These are phyloP conservation scores for Neoascochyta sp. DNA, from an alignment of 2,329 filamentous ascomycete genomes.

Conservation along the genomic window DNA sequence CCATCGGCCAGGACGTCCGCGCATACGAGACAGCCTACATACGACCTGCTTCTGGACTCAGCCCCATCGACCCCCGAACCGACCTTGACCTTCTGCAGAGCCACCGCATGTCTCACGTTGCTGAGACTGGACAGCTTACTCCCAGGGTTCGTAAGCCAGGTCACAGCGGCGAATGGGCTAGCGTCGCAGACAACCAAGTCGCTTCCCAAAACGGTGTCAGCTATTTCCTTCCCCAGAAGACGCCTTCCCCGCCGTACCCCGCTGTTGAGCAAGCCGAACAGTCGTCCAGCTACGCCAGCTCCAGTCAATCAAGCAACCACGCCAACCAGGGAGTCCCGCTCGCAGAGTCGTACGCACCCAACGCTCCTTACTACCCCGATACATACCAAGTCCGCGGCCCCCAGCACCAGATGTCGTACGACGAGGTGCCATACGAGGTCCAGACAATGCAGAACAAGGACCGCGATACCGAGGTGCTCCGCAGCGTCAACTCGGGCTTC, in stretches of 20 bases:
- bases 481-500: slow-evolving; percentile 44
- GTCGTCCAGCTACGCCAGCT: slow-evolving; percentile 6
- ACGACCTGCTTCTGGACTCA: slow-evolving; percentile 17
- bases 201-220: slow-evolving; percentile 35
- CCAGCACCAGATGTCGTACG: slow-evolving; percentile 35
- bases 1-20: slow-evolving; percentile 21
- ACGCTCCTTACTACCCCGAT: slow-evolving; percentile 31
- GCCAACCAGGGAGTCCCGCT: slow-evolving; percentile 33
- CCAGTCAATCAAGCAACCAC: slow-evolving; percentile 15
- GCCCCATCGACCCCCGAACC: slow-evolving; percentile 31
- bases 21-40: slow-evolving; percentile 37
- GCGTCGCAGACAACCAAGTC: slow-evolving; percentile 30
- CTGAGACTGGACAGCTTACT: slow-evolving; percentile 49
- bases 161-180: slow-evolving; percentile 39
- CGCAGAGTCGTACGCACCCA: slow-evolving; percentile 37
- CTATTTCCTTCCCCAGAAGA: slow-evolving; percentile 38
- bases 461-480: slow-evolving; percentile 35
- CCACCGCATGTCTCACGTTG: slow-evolving; percentile 49
- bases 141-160: slow-evolving; percentile 39
- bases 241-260: slow-evolving; percentile 34
- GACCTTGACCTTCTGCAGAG: slow-evolving; percentile 43
- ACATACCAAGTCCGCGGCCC: slow-evolving; percentile 39
- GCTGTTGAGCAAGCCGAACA: slow-evolving; percentile 15
- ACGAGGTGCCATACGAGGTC: slow-evolving; percentile 30
- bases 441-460: slow-evolving; percentile 26